phyloP scores from a whole-genome alignment of 2,329 filamentous ascomycete genomes.

The Aspergillus sp. region DNA sequence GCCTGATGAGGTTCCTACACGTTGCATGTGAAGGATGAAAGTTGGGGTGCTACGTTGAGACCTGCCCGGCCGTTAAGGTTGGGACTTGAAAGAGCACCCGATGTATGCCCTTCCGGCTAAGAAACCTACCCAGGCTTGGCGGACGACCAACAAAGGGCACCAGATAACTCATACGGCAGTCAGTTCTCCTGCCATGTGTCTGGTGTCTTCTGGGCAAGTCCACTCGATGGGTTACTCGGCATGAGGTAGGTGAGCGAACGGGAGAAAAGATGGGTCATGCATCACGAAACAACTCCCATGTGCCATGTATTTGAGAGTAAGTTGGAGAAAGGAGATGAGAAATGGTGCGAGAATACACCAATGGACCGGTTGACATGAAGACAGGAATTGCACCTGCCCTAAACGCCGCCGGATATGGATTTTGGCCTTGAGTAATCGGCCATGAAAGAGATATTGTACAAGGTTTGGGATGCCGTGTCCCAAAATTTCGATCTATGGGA shows the following conservation, averaged over 20 bases:
- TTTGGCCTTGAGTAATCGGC: neutral
- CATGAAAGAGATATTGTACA: neutral
- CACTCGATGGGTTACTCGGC: neutral
- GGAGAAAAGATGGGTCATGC: neutral
- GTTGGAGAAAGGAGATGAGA: neutral
- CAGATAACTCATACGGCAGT: neutral
- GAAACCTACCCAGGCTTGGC: neutral
- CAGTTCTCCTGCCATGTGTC: neutral
- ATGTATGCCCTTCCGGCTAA: neutral
- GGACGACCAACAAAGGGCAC: neutral
- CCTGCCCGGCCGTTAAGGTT: neutral
- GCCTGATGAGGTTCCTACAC: neutral
- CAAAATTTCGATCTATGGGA: neutral
- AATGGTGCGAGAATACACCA: neutral
- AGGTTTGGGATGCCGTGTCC: neutral
- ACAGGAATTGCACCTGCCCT: neutral
- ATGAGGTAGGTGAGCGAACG: neutral
- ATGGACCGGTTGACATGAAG: neutral
- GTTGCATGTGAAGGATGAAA: neutral
- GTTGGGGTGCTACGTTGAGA: neutral
- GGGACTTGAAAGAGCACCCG: neutral
- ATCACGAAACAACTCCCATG: neutral
- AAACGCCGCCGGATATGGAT: neutral
- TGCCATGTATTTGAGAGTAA: neutral
- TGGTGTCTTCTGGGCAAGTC: neutral